Evolutionary conservation across 805 yeast genomes (phyloP).

Genomic region (Sugiyamaella mastotermitis): DNA sequence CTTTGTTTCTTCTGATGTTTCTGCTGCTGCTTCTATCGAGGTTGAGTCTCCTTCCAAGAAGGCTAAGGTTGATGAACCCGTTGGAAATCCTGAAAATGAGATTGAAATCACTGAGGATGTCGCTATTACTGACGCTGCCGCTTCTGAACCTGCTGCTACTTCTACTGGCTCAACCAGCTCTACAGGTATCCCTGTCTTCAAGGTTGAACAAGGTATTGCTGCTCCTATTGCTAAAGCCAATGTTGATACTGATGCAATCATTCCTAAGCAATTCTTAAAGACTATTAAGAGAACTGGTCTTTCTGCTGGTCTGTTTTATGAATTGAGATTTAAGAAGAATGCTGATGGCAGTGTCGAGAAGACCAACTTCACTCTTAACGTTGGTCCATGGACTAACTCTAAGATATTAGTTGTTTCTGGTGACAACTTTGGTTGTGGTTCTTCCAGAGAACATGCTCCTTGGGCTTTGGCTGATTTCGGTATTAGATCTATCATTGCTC

Average conservation of each 20-base stretch:
- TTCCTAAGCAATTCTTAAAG: slow-evolving; percentile 96
- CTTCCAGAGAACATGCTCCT: slow-evolving; percentile 98
- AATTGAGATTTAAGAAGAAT: slow-evolving; percentile 67
- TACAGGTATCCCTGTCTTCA: slow-evolving; percentile 69
- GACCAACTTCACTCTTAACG: slow-evolving; percentile 90
- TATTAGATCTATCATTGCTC: slow-evolving; percentile 91
- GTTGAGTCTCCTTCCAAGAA: slow-evolving; percentile 34
- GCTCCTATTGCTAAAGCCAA: slow-evolving; percentile 95
- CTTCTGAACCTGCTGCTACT: slow-evolving; percentile 21
- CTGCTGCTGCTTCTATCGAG: slow-evolving; percentile 29
- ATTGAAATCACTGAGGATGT: slow-evolving; percentile 35
- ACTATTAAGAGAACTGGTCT: slow-evolving; percentile 97
- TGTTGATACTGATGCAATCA: slow-evolving; percentile 97
- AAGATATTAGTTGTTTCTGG: slow-evolving; percentile 87
- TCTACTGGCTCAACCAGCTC: slow-evolving; percentile 30
- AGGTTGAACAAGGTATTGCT: slow-evolving; percentile 72
- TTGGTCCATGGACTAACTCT: slow-evolving; percentile 72
- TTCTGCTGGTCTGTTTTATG: slow-evolving; percentile 82
- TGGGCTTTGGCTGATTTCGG: slow-evolving; percentile 99
- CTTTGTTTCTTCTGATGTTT: slow-evolving; percentile 38
- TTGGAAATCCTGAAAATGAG: slow-evolving; percentile 29
- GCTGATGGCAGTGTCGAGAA: slow-evolving; percentile 50
- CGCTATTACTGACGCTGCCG: slow-evolving; percentile 58
- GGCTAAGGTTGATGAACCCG: slow-evolving; percentile 49
- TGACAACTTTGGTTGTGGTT: slow-evolving; percentile 98